These are phyloP conservation scores for Blastobotrys apis DNA, from an alignment of 1,139 yeast genomes.

Conservation along the genomic window DNA sequence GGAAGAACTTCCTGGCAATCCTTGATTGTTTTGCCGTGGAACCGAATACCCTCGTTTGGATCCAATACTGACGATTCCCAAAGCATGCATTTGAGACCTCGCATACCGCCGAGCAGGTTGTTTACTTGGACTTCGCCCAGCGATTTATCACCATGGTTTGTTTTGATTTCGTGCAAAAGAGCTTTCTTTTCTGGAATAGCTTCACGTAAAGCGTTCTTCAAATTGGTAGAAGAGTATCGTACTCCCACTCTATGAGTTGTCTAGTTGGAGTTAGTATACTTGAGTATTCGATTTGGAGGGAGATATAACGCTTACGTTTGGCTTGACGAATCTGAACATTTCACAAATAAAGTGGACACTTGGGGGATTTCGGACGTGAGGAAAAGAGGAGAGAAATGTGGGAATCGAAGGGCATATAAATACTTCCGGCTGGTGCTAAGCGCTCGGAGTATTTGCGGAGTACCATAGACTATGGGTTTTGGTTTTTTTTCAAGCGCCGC, in stretches of 20 bases:
- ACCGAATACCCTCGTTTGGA: slow-evolving; percentile 50
- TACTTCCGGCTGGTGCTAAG: too few relatives aligned
- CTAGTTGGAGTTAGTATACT: background rate
- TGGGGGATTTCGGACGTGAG: background rate
- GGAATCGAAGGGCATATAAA: background rate
- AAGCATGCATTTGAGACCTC: slow-evolving; percentile 47
- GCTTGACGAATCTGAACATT: slow-evolving; percentile 9
- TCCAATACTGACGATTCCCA: slow-evolving; percentile 56
- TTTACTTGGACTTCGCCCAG: slow-evolving; percentile 46
- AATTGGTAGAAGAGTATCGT: slow-evolving; percentile 25
- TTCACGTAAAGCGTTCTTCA: slow-evolving; percentile 39
- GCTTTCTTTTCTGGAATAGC: slow-evolving; percentile 43
- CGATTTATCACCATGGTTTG: slow-evolving; percentile 33
- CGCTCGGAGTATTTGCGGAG: too few relatives aligned
- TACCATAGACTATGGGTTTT: too few relatives aligned
- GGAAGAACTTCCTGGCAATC: slow-evolving; percentile 48
- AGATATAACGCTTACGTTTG: background rate
- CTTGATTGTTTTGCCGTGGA: slow-evolving; percentile 50
- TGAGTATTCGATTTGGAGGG: background rate
- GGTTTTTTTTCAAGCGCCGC: too few relatives aligned
- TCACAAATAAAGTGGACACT: too few relatives aligned
- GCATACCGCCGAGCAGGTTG: slow-evolving; percentile 51
- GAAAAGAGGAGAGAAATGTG: background rate
- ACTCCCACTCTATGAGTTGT: slow-evolving; percentile 16
- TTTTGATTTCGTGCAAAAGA: slow-evolving; percentile 39